Evolutionary conservation across 495 filamentous ascomycete species (phyloP).

Genomic region (Penicillium canariense): DNA sequence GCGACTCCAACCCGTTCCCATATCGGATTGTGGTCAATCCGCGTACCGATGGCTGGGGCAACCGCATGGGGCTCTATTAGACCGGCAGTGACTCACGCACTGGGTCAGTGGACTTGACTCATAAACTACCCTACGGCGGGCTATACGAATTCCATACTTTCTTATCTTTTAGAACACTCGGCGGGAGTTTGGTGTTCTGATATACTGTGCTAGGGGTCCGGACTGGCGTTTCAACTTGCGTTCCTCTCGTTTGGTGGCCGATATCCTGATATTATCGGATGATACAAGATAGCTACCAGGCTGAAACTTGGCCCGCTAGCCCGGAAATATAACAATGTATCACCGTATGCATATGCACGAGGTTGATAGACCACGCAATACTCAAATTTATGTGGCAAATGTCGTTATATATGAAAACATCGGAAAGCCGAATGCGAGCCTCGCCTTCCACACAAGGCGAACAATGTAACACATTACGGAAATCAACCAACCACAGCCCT

Average conservation of each 20-base stretch:
- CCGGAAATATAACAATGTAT: neutral
- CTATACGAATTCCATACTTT: neutral
- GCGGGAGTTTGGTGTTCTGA: neutral
- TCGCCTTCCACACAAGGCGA: neutral
- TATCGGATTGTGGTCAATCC: conserved; percentile 88
- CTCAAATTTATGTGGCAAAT: neutral
- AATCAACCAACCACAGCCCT: conserved; percentile 11
- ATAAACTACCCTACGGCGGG: neutral
- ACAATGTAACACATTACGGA: conserved; percentile 7
- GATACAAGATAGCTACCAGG: neutral
- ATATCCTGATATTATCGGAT: neutral
- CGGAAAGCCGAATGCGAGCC: neutral
- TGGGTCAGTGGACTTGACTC: neutral
- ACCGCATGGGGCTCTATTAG: conserved; percentile 73
- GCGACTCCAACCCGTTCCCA: conserved; percentile 89
- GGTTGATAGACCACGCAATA: no score
- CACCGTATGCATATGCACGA: neutral
- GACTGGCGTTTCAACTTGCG: neutral
- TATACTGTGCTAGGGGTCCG: neutral
- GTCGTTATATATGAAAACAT: neutral
- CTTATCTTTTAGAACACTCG: neutral
- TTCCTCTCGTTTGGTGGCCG: neutral
- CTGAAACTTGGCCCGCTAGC: neutral
- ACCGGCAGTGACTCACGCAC: neutral
- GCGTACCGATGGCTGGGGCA: conserved; percentile 74